Percentiles rank a stretch among this genome's conserved stretches.
Evolutionary conservation across 352 stramenopile genomes (phyloP).

Genomic region (Globisporangium nunn): DNA sequence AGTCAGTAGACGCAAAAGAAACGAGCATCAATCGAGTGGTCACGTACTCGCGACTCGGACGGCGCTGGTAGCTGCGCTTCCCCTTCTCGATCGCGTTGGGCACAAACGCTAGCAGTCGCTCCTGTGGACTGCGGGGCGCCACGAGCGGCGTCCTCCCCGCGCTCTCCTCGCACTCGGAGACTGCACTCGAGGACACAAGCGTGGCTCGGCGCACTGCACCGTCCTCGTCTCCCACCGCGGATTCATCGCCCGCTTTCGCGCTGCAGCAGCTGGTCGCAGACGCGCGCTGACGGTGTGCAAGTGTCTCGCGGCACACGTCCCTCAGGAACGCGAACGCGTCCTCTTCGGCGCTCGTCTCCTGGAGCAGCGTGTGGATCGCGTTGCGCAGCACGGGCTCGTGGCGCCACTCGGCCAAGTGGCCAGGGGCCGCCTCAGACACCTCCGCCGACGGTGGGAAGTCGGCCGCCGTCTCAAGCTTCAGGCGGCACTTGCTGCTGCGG

Average conservation of each 20-base stretch:
- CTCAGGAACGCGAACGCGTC: constrained; percentile 44
- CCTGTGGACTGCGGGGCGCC: constrained; percentile 48
- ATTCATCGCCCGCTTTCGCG: not conserved
- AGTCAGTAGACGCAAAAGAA: not conserved
- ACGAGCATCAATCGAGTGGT: not conserved
- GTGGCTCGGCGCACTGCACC: constrained; percentile 1
- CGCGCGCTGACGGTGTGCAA: constrained; percentile 12
- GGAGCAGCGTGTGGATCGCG: constrained; percentile 39
- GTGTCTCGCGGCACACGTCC: constrained; percentile 57
- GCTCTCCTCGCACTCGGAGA: constrained; percentile 1
- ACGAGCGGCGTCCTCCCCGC: constrained; percentile 9
- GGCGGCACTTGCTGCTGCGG: constrained; percentile 10
- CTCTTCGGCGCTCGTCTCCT: constrained; percentile 38
- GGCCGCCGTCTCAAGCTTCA: constrained; percentile 19
- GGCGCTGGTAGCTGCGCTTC: constrained; percentile 29
- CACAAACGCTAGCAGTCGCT: constrained; percentile 35
- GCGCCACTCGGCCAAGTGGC: constrained; percentile 3
- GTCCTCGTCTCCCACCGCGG: not conserved
- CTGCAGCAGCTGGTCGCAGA: not conserved
- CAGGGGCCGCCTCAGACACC: not conserved
- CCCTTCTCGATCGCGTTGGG: constrained; percentile 42
- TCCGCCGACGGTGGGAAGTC: not conserved
- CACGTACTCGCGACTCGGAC: constrained; percentile 21
- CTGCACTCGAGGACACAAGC: constrained; percentile 2
- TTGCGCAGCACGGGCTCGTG: constrained; percentile 35